A percentile compares a stretch with the other conserved stretches of the same genome.
These are phyloP conservation scores for Hypsizygus marmoreus DNA, from an alignment of 768 basidiomycete species.

Conservation along the genomic window DNA sequence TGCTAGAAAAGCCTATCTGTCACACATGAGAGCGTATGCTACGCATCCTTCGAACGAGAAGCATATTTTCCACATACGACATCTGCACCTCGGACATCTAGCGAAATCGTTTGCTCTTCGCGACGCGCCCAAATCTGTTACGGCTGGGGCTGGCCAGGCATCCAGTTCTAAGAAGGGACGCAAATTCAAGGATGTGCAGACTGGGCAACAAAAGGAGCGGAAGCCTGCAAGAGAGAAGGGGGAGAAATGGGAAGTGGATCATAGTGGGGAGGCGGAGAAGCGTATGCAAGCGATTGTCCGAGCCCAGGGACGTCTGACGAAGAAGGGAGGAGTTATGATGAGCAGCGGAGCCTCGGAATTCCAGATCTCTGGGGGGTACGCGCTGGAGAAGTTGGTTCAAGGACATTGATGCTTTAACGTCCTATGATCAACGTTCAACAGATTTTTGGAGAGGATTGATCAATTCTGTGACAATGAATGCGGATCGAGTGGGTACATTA, in stretches of 20 bases:
- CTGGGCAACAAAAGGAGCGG: slow-evolving; percentile 14
- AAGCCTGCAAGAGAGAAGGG: slow-evolving; percentile 16
- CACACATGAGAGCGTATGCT: slow-evolving; percentile 94
- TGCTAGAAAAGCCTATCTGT: slow-evolving; percentile 85
- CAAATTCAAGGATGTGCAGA: slow-evolving; percentile 22
- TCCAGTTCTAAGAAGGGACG: slow-evolving; percentile 20
- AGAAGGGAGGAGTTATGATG: slow-evolving; percentile 76
- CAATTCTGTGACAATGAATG: background rate
- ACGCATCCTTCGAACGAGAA: slow-evolving; percentile 97
- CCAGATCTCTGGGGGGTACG: slow-evolving; percentile 68
- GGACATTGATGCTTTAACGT: slow-evolving; percentile 11
- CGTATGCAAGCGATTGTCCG: slow-evolving; percentile 89
- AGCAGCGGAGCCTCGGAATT: slow-evolving; percentile 73
- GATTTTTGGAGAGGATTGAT: too few relatives aligned
- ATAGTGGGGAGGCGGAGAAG: slow-evolving; percentile 63
- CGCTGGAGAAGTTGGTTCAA: slow-evolving; percentile 62
- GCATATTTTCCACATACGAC: slow-evolving; percentile 92
- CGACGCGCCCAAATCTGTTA: slow-evolving; percentile 70
- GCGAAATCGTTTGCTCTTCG: slow-evolving; percentile 91
- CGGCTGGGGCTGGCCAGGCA: slow-evolving; percentile 24
- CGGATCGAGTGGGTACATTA: background rate
- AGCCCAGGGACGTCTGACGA: slow-evolving; percentile 77
- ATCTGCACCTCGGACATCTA: slow-evolving; percentile 92
- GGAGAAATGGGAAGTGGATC: slow-evolving; percentile 42
- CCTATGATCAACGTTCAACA: too few relatives aligned